Evolutionary conservation across 192 early-diverging fungal genomes (phyloP).

Genomic region (Coemansia aciculifera): DNA sequence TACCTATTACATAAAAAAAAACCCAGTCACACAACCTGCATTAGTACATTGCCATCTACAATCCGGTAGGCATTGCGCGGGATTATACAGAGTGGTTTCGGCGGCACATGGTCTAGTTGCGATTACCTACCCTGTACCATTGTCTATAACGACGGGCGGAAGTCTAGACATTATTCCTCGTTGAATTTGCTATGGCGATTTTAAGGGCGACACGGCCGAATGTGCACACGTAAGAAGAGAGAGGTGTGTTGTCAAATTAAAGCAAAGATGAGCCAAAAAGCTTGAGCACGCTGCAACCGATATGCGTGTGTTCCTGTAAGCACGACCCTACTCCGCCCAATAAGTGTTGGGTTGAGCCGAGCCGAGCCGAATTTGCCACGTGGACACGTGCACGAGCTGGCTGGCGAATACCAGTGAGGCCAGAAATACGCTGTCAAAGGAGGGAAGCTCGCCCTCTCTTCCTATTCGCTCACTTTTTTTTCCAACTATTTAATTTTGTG

Average conservation of each 20-base stretch:
- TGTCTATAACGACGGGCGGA: constrained; percentile 93
- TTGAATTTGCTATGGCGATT: neutral
- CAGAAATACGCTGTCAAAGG: neutral
- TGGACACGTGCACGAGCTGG: neutral
- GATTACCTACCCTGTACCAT: constrained; percentile 87
- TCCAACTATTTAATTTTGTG: neutral
- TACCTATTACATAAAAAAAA: constrained; percentile 57
- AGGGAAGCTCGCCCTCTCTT: constrained; percentile 8
- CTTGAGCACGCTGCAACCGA: neutral
- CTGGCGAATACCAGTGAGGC: constrained; percentile 6
- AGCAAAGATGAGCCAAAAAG: neutral
- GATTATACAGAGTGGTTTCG: neutral
- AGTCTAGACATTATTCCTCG: constrained; percentile 37
- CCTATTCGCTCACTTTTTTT: constrained; percentile 25
- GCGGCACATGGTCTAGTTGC: neutral
- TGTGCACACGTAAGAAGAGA: neutral
- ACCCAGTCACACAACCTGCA: constrained; percentile 19
- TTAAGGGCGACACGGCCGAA: neutral
- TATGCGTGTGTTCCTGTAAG: neutral
- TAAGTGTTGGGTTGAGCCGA: neutral
- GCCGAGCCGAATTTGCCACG: neutral
- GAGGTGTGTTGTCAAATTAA: neutral
- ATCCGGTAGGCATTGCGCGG: neutral
- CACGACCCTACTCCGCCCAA: constrained; percentile 1
- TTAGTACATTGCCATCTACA: constrained; percentile 14